Evolutionary conservation across 257 asterid species (phyloP).

Genomic region (Nicotiana attenuata): DNA sequence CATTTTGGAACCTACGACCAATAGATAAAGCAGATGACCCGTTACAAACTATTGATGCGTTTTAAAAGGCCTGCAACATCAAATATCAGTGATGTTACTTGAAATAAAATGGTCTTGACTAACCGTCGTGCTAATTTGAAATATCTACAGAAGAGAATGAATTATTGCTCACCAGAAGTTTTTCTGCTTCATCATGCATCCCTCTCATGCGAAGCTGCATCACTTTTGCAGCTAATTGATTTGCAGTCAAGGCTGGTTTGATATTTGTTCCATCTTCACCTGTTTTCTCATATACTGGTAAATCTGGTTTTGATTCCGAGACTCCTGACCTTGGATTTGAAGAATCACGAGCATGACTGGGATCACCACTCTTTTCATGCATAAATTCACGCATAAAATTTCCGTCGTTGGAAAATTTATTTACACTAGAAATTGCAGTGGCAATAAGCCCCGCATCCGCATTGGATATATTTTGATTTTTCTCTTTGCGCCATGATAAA

Average conservation of each 20-base stretch:
- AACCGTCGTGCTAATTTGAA: background rate
- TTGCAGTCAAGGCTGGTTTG: slow-evolving; percentile 59
- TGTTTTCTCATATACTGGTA: slow-evolving; percentile 21
- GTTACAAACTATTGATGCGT: background rate
- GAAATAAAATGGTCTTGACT: background rate
- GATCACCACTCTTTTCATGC: slow-evolving; percentile 30
- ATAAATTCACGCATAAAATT: slow-evolving; percentile 53
- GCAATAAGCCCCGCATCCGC: slow-evolving; percentile 65
- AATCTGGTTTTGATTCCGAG: slow-evolving; percentile 24
- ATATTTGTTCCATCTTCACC: slow-evolving; percentile 32
- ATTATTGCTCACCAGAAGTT: slow-evolving; percentile 52
- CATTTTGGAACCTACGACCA: background rate
- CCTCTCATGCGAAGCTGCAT: slow-evolving; percentile 95
- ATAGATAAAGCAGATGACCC: background rate
- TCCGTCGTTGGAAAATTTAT: slow-evolving; percentile 71
- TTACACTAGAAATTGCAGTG: slow-evolving; percentile 66
- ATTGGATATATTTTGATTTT: slow-evolving; percentile 40
- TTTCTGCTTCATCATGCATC: slow-evolving; percentile 85
- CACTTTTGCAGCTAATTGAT: slow-evolving; percentile 93
- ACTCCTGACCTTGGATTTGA: slow-evolving; percentile 23
- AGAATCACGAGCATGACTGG: slow-evolving; percentile 26
- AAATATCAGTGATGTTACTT: background rate
- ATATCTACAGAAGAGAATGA: background rate
- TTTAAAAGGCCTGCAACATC: background rate
- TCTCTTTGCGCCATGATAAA: slow-evolving; percentile 73